Evolutionary conservation across 345 rosid species (phyloP), one percentile per base, ranked within the genome.

Genomic region (Atalantia buxifolia): DNA sequence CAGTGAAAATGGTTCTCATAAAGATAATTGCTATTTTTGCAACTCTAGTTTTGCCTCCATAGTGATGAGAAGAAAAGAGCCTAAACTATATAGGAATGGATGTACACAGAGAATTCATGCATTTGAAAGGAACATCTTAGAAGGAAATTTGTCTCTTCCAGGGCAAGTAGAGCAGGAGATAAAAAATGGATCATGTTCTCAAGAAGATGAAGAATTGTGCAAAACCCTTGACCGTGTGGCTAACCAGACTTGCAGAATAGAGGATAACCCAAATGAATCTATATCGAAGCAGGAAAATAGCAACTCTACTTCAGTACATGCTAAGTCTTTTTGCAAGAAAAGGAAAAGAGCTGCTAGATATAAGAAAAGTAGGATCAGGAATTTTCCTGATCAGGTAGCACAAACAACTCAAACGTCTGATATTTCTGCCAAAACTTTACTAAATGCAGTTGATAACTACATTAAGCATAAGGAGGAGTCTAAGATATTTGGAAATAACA

Each of bases 11-110:
- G 75, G 62, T 81, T 83, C 86, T 74, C 81, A 81, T 36, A 83
- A 79, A 77, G 87, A 81, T 69, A 83, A 77, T 87, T 82, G 83
- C 80, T 78, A 67, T 61, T 85, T 84, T 55, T 89, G 88, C 78
- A 87, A 85, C 74, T 81, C 86, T 56, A 90, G 88, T 86, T 88
- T 91, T 82, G 88, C 90, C n/a, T 89, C 95, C 70, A 88, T 92
- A 79, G 76, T 89, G 48, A 89, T 86, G 81, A 89, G 89, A 80
- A 88, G 86, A 61, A 89, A 84, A 82, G 95, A 85, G 79, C 80
- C 91, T 68, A 92, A 89, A 72, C 84, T 84, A 48, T 82, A 81
- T 76, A 81, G 78, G 78, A 84, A 87, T 66, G 89, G 90, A 36
- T 85, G 86, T 85, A 74, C 89, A 73, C 98, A 88, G 77, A 86